Evolutionary conservation across 2,329 filamentous ascomycete genomes (phyloP).

Genomic region (Westerdykella aurantiaca): DNA sequence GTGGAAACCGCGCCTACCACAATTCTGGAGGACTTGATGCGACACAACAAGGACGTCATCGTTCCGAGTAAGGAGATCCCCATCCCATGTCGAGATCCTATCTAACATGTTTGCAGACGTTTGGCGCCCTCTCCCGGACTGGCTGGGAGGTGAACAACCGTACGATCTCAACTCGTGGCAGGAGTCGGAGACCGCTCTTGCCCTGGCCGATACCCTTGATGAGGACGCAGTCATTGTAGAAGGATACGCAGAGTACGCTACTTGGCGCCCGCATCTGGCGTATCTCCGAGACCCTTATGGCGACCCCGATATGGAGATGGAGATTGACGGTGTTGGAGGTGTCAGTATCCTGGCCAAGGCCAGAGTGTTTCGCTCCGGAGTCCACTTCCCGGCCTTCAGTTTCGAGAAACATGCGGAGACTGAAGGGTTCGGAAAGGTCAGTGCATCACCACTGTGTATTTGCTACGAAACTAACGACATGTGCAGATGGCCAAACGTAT

Average conservation of each 20-base stretch:
- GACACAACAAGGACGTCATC: conserved; percentile 97
- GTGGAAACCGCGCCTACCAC: conserved; percentile 96
- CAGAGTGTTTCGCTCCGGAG: conserved; percentile 86
- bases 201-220: conserved; percentile 87
- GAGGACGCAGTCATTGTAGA: conserved; percentile 99
- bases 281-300: conserved; percentile 96
- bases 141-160: conserved; percentile 96
- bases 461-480: conserved; percentile 18
- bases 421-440: conserved; percentile 95
- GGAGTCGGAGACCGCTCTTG: conserved; percentile 93
- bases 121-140: conserved; percentile 96
- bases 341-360: conserved; percentile 97
- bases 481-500: conserved; percentile 90
- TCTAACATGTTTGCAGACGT: conserved; percentile 53
- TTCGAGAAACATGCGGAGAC: conserved; percentile 99
- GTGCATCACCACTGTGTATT: conserved; percentile 9
- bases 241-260: conserved; percentile 97
- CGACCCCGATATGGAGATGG: conserved; percentile 99
- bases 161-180: conserved; percentile 99
- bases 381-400: conserved; percentile 96
- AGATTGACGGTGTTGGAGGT: conserved; percentile 94
- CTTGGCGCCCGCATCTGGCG: conserved; percentile 93
- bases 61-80: conserved; percentile 73
- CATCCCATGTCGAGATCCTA: background rate
- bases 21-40: conserved; percentile 95